Evolutionary conservation across 768 basidiomycete genomes (phyloP).

Genomic region (Pisolithus sp.): DNA sequence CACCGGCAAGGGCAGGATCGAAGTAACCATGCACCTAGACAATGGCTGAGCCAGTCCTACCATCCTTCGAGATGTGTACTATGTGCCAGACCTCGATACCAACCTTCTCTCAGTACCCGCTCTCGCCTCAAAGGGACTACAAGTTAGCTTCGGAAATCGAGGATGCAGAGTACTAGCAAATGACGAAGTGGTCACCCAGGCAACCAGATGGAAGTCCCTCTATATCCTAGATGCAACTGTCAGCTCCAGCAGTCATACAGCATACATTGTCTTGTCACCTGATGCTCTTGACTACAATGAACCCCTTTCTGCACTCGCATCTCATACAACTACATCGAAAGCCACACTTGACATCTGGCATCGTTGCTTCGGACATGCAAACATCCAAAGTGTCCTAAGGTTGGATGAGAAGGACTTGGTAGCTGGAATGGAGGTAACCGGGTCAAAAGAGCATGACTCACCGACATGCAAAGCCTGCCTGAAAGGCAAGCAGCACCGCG

Average conservation of each 20-base stretch:
- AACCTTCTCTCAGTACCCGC: slow-evolving; percentile 14
- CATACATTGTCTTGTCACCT: not conserved
- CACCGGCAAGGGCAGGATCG: no score
- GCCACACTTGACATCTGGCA: no score
- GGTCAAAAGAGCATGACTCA: not conserved
- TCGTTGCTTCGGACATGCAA: not conserved
- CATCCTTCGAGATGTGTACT: slow-evolving; percentile 5
- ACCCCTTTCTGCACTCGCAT: not conserved
- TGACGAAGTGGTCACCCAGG: not conserved
- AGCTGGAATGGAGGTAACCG: not conserved
- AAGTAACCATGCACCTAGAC: no score
- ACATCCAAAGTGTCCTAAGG: not conserved
- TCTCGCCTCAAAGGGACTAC: not conserved
- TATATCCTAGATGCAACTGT: not conserved
- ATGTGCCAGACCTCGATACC: slow-evolving; percentile 15
- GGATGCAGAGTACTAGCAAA: not conserved
- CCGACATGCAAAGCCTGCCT: no score
- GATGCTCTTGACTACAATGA: not conserved
- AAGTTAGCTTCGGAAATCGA: not conserved
- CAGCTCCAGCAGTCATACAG: not conserved
- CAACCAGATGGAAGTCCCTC: not conserved
- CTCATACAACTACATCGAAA: not conserved
- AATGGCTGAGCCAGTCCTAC: not conserved
- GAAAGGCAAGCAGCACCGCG: no score
- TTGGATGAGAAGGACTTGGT: slow-evolving; percentile 4